Evolutionary conservation across 2,329 filamentous ascomycete species (phyloP), one percentile per base, ranked within the genome.

Genomic region (Fusarium sororula): DNA sequence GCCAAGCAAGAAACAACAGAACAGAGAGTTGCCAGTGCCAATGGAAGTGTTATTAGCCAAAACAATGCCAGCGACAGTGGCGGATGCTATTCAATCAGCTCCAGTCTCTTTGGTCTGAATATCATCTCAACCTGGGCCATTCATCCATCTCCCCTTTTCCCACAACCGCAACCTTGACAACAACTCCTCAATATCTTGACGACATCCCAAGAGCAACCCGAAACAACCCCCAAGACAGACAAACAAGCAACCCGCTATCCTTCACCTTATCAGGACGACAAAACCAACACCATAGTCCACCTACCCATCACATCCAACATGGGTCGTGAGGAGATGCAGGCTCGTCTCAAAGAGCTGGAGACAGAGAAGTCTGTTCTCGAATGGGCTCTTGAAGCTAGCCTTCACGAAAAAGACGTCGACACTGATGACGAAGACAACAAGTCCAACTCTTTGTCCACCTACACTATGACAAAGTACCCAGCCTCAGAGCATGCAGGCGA

Each of bases 31-130:
- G 15, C 24, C 24, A 30, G 35, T 41, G 35, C 35, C 24, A 55
- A 18, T 18, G 14, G 30, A 15, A 14, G 6, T 15, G 18, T 0
- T 22, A 9, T 8, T 37, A 1, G 13, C 0, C 2, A 26, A 12
- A 15, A 0, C 0, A 20, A 20, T 17, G 14, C 50, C n/a, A 37
- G 32, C 37, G 32, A 15, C 18, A 26, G n/a, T 37, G n/a, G n/a
- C 13, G 26, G 30, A 37, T 17, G 7, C n/a, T 0, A 7, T 53
- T 20, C 11, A 8, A 28, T 18, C 11, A 35, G 28, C 11, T n/a
- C 13, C 11, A 28, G 35, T 41, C 26, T 17, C 6, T 28, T 41
- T 9, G 9, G 11, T 10, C 8, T 41, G n/a, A 7, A 41, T 17
- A n/a, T 10, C 35, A 28, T 9, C 15, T n/a, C 11, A 22, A n/a